Base-by-base conservation (phyloP, 208 protist species). In the Jaenimonas drosophilae region DNA sequence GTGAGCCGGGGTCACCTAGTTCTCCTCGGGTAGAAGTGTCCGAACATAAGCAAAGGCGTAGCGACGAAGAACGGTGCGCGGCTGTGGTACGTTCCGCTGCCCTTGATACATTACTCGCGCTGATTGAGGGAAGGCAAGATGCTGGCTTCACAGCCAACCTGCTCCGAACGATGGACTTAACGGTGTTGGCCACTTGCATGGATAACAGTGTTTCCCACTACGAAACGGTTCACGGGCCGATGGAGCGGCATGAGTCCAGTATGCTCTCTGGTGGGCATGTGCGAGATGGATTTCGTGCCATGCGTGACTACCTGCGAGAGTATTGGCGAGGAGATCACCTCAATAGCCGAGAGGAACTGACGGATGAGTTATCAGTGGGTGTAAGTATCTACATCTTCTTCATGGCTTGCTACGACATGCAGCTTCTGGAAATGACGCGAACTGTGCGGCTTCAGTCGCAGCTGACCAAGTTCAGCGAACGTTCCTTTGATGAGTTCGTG, bases 321-420 rank as follows among this genome's bases (percentile, higher is more conserved):
- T 73, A 59, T 52, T 43, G 67, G 14, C 51, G 54, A 30, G 32
- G 42, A 23, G 56, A 76, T 54, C 38, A 66, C 38, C 60, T 59
- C 1, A 45, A 51, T 7, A 56, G 66, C 24, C 12, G 39, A 14
- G 66, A 76, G 38, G 75, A 79, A 51, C 57, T 79, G 14, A 34
- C 73, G 23, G 75, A 84, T 33, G 64, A 78, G 25, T 48, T 84
- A 47, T 44, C 54, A 2, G 53, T 74, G 1, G 75, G 53, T 11
- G 63, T 76, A 20, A 63, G 54, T 53, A 70, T 78, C 55, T 84
- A 67, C 57, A 77, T 58, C 24, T 84, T 84, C 47, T 78, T 84
- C 41, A 60, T 62, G 4, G 63, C 67, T 16, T 69, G 59, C 37
- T 54, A 75, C 45, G 75, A 84, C 54, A 70, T 75, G 65, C 65